Conservation (phyloP, 1,284 basidiomycete species). For the Cryptococcus maquisensis region DNA sequence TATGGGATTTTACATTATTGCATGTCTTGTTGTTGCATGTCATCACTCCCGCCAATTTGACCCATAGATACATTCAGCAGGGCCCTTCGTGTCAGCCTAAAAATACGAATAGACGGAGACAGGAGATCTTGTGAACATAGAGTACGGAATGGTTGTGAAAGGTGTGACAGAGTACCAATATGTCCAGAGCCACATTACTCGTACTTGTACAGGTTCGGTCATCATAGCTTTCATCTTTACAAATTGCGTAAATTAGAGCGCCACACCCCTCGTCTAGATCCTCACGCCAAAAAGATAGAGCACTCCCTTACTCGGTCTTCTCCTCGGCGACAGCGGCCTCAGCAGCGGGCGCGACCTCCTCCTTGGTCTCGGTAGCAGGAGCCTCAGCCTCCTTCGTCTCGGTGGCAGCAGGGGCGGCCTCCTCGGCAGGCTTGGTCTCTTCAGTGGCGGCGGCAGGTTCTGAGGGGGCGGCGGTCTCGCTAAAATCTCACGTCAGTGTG, state of each 20-base stretch:
- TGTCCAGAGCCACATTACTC: too few relatives aligned
- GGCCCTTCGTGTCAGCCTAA: too few relatives aligned
- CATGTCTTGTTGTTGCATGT: too few relatives aligned
- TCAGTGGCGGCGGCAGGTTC: not conserved
- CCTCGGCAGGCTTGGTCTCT: constrained; percentile 1
- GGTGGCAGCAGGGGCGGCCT: not conserved
- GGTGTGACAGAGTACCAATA: too few relatives aligned
- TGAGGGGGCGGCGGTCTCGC: not conserved
- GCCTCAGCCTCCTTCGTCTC: not conserved
- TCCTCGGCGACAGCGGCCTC: not conserved
- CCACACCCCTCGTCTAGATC: too few relatives aligned
- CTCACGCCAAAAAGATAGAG: too few relatives aligned
- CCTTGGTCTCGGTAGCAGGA: not conserved
- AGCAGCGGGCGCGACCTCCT: not conserved
- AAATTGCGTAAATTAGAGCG: not conserved
- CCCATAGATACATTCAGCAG: too few relatives aligned
- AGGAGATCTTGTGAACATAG: too few relatives aligned
- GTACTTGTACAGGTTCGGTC: too few relatives aligned
- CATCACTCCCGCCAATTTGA: too few relatives aligned
- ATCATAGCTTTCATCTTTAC: not conserved
- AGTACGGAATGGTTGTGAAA: too few relatives aligned
- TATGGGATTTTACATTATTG: not conserved
- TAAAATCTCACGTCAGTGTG: not conserved
- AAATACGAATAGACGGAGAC: too few relatives aligned
- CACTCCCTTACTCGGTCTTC: not conserved